Percentiles rank a stretch among this genome's conserved stretches.
Conservation (phyloP, 352 stramenopile species). For the Lagenidium giganteum region DNA sequence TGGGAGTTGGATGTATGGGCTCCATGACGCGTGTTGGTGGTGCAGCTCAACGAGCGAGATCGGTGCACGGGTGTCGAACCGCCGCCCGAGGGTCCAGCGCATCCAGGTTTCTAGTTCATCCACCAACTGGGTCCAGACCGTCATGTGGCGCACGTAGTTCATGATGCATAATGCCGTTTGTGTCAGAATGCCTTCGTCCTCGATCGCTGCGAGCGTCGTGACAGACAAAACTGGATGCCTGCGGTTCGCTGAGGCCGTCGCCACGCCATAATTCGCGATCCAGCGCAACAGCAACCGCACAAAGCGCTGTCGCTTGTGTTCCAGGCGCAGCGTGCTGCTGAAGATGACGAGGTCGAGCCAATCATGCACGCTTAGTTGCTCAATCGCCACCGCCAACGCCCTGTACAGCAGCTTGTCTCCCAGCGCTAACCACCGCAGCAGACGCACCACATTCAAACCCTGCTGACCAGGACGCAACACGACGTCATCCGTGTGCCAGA, state of each 20-base stretch:
- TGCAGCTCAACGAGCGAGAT: slow-evolving; percentile 44
- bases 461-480: slow-evolving; percentile 23
- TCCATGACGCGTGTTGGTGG: slow-evolving; percentile 35
- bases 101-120: slow-evolving; percentile 34
- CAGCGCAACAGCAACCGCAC: slow-evolving; percentile 28
- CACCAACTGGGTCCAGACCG: slow-evolving; percentile 49
- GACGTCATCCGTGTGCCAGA: slow-evolving; percentile 39
- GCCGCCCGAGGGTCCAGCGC: slow-evolving; percentile 5
- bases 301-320: slow-evolving; percentile 19
- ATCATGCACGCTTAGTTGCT: slow-evolving; percentile 20
- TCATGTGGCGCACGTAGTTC: slow-evolving; percentile 30
- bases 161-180: slow-evolving; percentile 32
- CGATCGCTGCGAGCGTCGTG: slow-evolving; percentile 23
- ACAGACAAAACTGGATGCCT: too few species aligned
- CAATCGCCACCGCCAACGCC: slow-evolving; percentile 27
- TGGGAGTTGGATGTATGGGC: slow-evolving; percentile 26
- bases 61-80: slow-evolving; percentile 15
- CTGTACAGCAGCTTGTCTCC: slow-evolving; percentile 30
- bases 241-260: too few species aligned
- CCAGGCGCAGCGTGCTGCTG: slow-evolving; percentile 13
- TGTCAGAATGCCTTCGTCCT: slow-evolving; percentile 30
- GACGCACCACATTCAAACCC: slow-evolving; percentile 26
- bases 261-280: too few species aligned
- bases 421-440: slow-evolving; percentile 43
- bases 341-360: slow-evolving; percentile 45